A percentile compares a stretch with the other conserved stretches of the same genome.
phyloP scores from a whole-genome alignment of 306 rosid genomes.

The Herpetospermum pedunculosum region DNA sequence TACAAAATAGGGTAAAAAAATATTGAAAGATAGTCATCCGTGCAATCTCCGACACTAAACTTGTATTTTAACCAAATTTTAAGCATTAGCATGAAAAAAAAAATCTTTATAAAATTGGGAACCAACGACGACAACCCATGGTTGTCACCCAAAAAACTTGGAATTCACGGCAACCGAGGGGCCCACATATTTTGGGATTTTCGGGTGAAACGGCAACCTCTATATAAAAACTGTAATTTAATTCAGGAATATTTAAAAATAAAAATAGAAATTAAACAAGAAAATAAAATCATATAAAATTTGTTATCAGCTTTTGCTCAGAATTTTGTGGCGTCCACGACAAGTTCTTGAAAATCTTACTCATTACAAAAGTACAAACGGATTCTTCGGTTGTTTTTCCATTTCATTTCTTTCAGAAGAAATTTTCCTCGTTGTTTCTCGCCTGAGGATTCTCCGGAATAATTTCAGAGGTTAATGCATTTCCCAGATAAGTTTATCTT shows the following conservation, averaged over 20 bases:
- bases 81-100: no score
- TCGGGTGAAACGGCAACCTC: not conserved
- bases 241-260: not conserved
- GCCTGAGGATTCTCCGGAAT: constrained; percentile 18
- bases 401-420: not conserved
- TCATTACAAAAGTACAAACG: constrained; percentile 18
- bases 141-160: constrained; percentile 11
- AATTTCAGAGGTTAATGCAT: constrained; percentile 7
- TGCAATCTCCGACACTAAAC: no score
- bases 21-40: no score
- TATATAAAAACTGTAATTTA: not conserved
- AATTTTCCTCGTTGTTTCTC: constrained; percentile 10
- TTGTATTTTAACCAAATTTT: not conserved
- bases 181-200: constrained; percentile 14
- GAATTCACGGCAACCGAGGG: constrained; percentile 14
- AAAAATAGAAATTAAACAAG: not conserved
- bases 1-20: no score
- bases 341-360: constrained; percentile 29
- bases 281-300: not conserved
- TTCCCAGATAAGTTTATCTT: constrained; percentile 33
- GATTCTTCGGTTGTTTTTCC: constrained; percentile 15
- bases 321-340: constrained; percentile 51
- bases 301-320: constrained; percentile 1
- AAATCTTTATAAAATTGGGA: not conserved
- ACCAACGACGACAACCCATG: not conserved